Percentiles rank a stretch among this genome's conserved stretches.
Evolutionary conservation across 192 early-diverging fungal genomes (phyloP).

Genomic region (Geranomyces variabilis): DNA sequence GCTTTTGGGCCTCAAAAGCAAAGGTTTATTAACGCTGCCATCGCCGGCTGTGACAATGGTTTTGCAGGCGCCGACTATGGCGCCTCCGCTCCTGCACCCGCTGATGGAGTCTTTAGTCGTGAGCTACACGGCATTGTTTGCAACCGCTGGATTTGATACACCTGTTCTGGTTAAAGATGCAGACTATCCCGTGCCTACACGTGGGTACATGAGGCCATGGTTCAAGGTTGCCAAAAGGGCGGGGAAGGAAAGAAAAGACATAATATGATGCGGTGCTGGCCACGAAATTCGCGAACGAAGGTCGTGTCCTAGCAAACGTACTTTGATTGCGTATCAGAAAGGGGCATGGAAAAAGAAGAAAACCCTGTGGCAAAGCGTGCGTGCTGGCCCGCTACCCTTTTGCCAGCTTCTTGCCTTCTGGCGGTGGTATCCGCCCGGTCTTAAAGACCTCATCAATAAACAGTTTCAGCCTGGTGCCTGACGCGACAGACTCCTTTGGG

Average conservation of each 20-base stretch:
- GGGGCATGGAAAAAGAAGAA: too few species aligned
- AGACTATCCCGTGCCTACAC: neutral
- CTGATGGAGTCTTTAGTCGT: neutral
- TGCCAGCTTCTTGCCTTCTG: neutral
- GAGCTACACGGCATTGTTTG: neutral
- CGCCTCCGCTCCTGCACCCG: neutral
- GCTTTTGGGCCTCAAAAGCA: neutral
- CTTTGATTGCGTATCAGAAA: too few species aligned
- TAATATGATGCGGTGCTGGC: too few species aligned
- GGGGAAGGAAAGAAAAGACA: too few species aligned
- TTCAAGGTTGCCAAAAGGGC: slow-evolving; percentile 4
- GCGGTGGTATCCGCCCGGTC: slow-evolving; percentile 1
- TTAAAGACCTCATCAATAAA: slow-evolving; percentile 48
- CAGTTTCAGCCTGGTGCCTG: slow-evolving; percentile 43
- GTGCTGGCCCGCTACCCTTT: too few species aligned
- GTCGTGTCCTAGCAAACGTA: too few species aligned
- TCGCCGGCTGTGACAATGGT: neutral
- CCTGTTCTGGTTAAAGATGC: neutral
- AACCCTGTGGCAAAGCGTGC: too few species aligned
- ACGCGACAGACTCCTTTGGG: slow-evolving; percentile 32
- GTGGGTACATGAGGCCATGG: slow-evolving; percentile 7
- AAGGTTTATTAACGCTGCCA: neutral
- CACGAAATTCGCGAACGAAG: too few species aligned
- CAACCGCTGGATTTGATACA: neutral
- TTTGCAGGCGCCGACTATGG: neutral